A percentile compares a stretch with the other conserved stretches of the same genome.
Conservation (phyloP, 306 rosid genomes). For the Quercus parvula region DNA sequence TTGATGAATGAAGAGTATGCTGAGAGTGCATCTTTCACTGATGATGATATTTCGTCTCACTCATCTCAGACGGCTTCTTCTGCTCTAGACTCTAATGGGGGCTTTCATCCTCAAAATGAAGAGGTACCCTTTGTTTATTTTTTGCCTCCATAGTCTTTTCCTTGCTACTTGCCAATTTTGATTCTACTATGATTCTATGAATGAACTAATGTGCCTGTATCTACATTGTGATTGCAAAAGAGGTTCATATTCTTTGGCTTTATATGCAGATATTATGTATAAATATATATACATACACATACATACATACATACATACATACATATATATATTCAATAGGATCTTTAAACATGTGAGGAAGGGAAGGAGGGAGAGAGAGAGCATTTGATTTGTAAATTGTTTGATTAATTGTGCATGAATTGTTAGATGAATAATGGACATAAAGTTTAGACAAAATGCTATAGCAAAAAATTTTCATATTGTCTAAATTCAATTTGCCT, state of each 20-base stretch:
- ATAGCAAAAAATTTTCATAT: background rate
- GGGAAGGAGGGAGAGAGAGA: background rate
- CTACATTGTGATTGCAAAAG: background rate
- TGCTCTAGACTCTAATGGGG: constrained; percentile 34
- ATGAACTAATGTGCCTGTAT: background rate
- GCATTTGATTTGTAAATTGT: background rate
- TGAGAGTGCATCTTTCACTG: constrained; percentile 67
- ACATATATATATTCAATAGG: background rate
- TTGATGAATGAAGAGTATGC: constrained; percentile 66
- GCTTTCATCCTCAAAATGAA: constrained; percentile 36
- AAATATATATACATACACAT: background rate
- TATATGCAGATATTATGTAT: background rate
- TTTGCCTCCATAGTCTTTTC: constrained; percentile 2
- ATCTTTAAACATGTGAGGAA: background rate
- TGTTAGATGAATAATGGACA: background rate
- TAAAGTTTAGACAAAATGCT: constrained; percentile 12
- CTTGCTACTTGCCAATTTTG: constrained; percentile 8
- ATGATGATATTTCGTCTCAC: constrained; percentile 90
- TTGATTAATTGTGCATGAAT: background rate
- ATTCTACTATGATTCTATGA: background rate
- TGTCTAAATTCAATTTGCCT: constrained; percentile 6
- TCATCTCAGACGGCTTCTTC: constrained; percentile 61
- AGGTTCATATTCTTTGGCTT: background rate
- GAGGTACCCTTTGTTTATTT: constrained; percentile 48
- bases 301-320: accelerated